Percentiles rank a stretch among this genome's conserved stretches.
Evolutionary conservation across 2,329 filamentous ascomycete species (phyloP).

Genomic region (Sporothrix curviconia): DNA sequence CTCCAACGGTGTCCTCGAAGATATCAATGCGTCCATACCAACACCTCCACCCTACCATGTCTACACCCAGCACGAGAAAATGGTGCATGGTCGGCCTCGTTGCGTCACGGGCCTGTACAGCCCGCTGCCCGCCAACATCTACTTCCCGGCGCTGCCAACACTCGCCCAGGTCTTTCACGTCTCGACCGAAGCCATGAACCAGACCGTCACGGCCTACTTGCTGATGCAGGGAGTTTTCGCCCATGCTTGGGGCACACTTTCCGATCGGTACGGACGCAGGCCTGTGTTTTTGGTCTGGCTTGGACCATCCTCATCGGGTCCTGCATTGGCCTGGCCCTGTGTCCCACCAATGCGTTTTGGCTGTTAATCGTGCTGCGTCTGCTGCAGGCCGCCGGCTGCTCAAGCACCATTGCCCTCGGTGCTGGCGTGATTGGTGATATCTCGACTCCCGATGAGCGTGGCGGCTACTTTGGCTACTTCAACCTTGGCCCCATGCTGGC

Average conservation of each 20-base stretch:
- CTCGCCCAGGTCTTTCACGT: slow-evolving; percentile 24
- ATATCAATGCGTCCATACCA: neutral
- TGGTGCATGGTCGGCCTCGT: slow-evolving; percentile 25
- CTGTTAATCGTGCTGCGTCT: slow-evolving; percentile 27
- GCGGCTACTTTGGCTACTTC: slow-evolving; percentile 30
- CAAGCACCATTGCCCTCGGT: slow-evolving; percentile 30
- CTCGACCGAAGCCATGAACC: slow-evolving; percentile 27
- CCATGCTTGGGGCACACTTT: slow-evolving; percentile 32
- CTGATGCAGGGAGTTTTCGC: slow-evolving; percentile 28
- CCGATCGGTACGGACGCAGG: slow-evolving; percentile 28
- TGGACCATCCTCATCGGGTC: slow-evolving; percentile 26
- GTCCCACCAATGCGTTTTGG: slow-evolving; percentile 28
- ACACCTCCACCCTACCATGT: slow-evolving; percentile 21
- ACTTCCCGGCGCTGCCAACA: slow-evolving; percentile 28
- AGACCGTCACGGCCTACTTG: slow-evolving; percentile 29
- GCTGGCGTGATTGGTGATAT: slow-evolving; percentile 31
- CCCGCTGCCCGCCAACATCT: slow-evolving; percentile 30
- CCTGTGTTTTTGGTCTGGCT: slow-evolving; percentile 27
- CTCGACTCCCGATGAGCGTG: slow-evolving; percentile 27
- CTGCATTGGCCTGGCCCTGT: slow-evolving; percentile 28
- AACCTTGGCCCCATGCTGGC: slow-evolving; percentile 29
- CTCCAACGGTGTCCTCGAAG: neutral
- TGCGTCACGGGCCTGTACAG: slow-evolving; percentile 25
- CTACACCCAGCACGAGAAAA: slow-evolving; percentile 23
- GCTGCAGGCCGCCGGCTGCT: slow-evolving; percentile 29